Percentiles rank a stretch among this genome's conserved stretches.
These are phyloP conservation scores for Gossypium rotundifolium DNA, from an alignment of 345 rosid genomes.

Conservation along the genomic window DNA sequence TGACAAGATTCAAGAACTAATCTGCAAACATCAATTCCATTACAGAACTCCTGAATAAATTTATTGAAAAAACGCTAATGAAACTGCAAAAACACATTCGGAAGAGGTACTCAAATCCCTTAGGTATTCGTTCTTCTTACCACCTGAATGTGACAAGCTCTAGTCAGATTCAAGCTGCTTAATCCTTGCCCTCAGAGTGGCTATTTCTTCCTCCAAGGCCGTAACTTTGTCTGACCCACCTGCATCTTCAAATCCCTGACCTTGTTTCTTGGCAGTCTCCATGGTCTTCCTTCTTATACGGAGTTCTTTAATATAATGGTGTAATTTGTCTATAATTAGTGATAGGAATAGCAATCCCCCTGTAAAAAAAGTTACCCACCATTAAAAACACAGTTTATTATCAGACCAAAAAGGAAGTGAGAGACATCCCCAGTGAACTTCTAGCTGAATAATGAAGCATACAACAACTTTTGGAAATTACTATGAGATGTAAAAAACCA, in stretches of 20 bases:
- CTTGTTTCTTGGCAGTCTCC: conserved; percentile 73
- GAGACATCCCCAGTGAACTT: background rate
- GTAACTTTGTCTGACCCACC: conserved; percentile 43
- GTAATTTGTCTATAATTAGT: conserved; percentile 85
- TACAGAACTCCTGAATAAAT: conserved; percentile 7
- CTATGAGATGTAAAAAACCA: background rate
- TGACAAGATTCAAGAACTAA: conserved; percentile 7
- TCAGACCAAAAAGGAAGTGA: background rate
- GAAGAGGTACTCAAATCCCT: conserved; percentile 15
- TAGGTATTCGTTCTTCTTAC: conserved; percentile 63
- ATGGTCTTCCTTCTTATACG: conserved; percentile 66
- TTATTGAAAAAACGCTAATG: background rate
- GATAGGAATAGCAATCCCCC: conserved; percentile 71
- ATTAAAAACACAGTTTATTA: conserved; percentile 8
- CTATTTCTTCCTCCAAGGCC: conserved; percentile 48
- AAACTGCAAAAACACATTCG: background rate
- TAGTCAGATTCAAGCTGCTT: conserved; percentile 47
- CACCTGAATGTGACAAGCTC: conserved; percentile 53
- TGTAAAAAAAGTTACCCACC: conserved; percentile 28
- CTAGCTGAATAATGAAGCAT: background rate
- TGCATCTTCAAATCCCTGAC: conserved; percentile 50
- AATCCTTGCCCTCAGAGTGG: conserved; percentile 32
- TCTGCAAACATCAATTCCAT: conserved; percentile 6
- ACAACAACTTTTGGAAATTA: background rate
- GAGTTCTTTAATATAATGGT: conserved; percentile 84